These are phyloP conservation scores for Paraconiothyrium brasiliense DNA, from an alignment of 2,329 filamentous ascomycete species.

Conservation along the genomic window DNA sequence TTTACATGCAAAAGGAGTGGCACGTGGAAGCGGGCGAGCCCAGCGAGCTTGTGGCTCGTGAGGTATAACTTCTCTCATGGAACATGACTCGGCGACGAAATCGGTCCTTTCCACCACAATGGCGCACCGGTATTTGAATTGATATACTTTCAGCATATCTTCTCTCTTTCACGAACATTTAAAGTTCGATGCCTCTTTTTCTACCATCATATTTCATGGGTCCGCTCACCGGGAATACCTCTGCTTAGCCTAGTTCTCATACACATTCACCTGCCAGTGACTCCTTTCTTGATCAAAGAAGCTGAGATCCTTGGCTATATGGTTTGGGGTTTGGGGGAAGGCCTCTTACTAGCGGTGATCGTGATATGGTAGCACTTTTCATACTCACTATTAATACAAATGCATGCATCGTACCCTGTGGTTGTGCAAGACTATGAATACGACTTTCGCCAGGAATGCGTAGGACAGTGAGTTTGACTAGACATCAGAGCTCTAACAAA, in stretches of 20 bases:
- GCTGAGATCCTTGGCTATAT: no score
- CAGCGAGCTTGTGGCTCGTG: not conserved
- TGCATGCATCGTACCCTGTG: no score
- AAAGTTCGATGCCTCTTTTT: not conserved
- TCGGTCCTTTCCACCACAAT: not conserved
- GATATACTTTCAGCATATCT: not conserved
- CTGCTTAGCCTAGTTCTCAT: not conserved
- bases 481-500: no score
- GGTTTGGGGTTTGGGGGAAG: no score
- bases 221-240: not conserved
- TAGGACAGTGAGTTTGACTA: no score
- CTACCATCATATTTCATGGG: not conserved
- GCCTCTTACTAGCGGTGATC: no score
- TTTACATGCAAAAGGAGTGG: conserved; percentile 15
- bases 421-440: no score
- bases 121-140: not conserved
- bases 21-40: conserved; percentile 6
- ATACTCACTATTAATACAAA: no score
- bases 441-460: no score
- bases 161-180: not conserved
- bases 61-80: not conserved
- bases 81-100: not conserved
- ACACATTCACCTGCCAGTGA: not conserved
- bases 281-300: not conserved
- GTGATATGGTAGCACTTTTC: no score